Base-by-base conservation (phyloP, 2,329 filamentous ascomycete species). In the Paecilomyces sp. region DNA sequence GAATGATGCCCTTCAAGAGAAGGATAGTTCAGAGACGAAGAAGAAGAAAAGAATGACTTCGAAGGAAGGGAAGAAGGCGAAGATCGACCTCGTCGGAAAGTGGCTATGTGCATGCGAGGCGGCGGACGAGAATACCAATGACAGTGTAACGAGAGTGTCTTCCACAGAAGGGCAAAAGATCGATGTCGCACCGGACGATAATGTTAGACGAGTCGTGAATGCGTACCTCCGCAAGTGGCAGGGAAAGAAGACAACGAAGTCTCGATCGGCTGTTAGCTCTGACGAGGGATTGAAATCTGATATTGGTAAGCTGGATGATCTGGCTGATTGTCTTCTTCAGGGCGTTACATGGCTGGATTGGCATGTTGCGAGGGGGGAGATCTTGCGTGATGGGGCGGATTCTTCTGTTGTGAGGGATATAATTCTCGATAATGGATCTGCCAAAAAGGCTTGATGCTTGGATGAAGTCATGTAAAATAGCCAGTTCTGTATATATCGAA, bases 321-420 rank as follows among this genome's bases (percentile, higher is more conserved):
- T 95, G 56, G 88, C 90, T 0, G 91, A 95, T 76, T 89, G 87
- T 70, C 75, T 94, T 28, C 71, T 94, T 58, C 91, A 95, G 72
- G 91, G 86, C 1, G 80, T 91, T 60, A 87, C 89, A 2, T 93
- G 89, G 86, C 73, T 91, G 41, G 81, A 86, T 61, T 95, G 91
- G 91, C 85, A 91, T 68, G 68, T 62, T 8, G 73, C 71, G 68
- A 65, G 70, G 51, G 65, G 69, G 47, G 60, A 65, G 13, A 57
- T 77, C 55, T 60, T 59, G 12, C 57, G 56, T 2, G 67, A 68
- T 33, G 72, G 70, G 0, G 2, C 65, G 1, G 36, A 57, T 34
- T 67, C 58, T 12, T 2, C 57, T 71, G 47, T 58, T 62, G 4
- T 59, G 55, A 24, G 34, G 15, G 41, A 47, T 22, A 47, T 47